Base-by-base conservation (phyloP, 1,284 basidiomycete genomes). In the Cerioporus squamosus region DNA sequence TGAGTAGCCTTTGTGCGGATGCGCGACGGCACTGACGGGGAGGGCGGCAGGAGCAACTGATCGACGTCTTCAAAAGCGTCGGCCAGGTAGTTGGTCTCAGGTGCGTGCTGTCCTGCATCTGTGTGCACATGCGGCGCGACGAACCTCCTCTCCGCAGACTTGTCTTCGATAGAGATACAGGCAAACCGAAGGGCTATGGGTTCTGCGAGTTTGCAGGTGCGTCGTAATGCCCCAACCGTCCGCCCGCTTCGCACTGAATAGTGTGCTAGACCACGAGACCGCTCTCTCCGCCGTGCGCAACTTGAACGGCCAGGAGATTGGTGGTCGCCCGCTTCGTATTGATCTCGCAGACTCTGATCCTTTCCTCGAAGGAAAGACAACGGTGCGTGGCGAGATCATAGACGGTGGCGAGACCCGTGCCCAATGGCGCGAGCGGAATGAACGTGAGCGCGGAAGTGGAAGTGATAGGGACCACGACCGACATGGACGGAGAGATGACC, bases 181-280 rank as follows among this genome's bases (percentile, higher is more conserved):
- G 96, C 56, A 95, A 97, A 74, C 93, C 95, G 48, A 95, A 94
- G 76, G 97, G 97, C 15, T 99, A 97, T 72, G 97, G 96, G 12
- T 98, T 98, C 73, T 96, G 95, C 78, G 95, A 97, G 83, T 98
- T 95, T 73, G 89, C 92, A 68, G 94, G 94, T 95, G 82, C 74
- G 85, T 81, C 66, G 71, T 75, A 8, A 43, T 42, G 9, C 33
- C n/a, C n/a, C n/a, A 4, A 12, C 4, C 39, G 18, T 20, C 7
- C 14, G 15, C n/a, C n/a, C 33, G 33, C 1, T 29, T 5, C 38
- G 14, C 43, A 36, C 14, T 33, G 23, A 17, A 1, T 2, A 15
- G 10, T 45, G 38, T 5, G 57, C 45, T 53, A 95, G 97, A 99
- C 74, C 91, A 96, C 71, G 95, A 97, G 75, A 98, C 96, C 8